These are phyloP conservation scores for Stemphylium beticola DNA, from an alignment of 2,329 filamentous ascomycete genomes.

Conservation along the genomic window DNA sequence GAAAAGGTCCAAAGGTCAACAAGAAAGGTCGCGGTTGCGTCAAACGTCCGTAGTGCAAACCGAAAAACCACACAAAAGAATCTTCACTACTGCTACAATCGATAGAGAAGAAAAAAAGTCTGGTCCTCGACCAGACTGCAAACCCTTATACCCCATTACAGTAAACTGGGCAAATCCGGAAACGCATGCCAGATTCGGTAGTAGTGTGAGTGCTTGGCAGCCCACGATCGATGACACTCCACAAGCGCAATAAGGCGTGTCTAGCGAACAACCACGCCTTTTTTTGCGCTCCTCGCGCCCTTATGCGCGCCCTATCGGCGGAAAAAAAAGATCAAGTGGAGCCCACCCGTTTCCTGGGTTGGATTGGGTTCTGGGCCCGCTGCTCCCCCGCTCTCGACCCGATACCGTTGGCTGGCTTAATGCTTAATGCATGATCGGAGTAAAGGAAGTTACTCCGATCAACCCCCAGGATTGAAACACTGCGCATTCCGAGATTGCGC, in stretches of 20 bases:
- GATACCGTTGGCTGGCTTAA: not conserved
- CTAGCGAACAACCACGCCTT: not conserved
- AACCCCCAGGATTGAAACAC: not conserved
- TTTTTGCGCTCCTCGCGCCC: not conserved
- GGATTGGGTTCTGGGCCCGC: not conserved
- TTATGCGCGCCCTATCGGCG: conserved; percentile 6
- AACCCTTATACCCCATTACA: not conserved
- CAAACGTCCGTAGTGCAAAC: not conserved
- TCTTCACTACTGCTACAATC: not conserved
- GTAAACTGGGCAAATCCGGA: not conserved
- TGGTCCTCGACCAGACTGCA: not conserved
- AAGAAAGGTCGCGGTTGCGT: not conserved
- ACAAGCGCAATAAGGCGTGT: conserved; percentile 1
- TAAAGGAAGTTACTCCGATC: not conserved
- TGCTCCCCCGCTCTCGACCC: conserved; percentile 2
- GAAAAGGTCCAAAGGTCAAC: not conserved
- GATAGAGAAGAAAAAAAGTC: not conserved
- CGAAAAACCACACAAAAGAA: not conserved
- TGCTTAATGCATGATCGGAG: conserved; percentile 1
- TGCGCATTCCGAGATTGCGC: conserved; percentile 1
- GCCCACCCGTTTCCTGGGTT: not conserved
- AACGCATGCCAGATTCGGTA: not conserved
- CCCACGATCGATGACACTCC: not conserved
- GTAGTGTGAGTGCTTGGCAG: conserved; percentile 4
- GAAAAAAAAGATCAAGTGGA: not conserved